Percentiles rank a stretch among this genome's conserved stretches.
Conservation (phyloP, 225 moss, liverwort and hornwort species). For the Pseudoscleropodium purum region DNA sequence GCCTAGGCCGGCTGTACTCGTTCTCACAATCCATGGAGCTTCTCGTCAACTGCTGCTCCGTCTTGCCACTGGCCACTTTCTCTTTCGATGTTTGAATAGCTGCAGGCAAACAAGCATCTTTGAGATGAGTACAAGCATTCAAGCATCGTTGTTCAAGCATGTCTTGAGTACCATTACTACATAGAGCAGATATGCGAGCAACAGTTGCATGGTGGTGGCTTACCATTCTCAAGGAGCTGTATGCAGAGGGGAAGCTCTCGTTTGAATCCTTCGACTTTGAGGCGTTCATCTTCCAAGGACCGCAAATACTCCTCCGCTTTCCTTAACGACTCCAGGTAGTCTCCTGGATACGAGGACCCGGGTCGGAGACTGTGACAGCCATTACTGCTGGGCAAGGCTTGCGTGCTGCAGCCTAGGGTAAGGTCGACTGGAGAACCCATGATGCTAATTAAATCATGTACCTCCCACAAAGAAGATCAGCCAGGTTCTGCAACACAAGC, state of each 20-base stretch:
- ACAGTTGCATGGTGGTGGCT: neutral
- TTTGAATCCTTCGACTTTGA: slow-evolving; percentile 92
- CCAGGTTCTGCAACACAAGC: neutral
- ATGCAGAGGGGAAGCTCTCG: slow-evolving; percentile 93
- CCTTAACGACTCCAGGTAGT: slow-evolving; percentile 22
- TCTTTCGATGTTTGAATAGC: slow-evolving; percentile 3
- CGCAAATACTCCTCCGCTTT: slow-evolving; percentile 52
- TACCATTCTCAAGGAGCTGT: slow-evolving; percentile 82
- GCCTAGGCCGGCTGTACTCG: slow-evolving; percentile 19
- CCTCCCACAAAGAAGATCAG: neutral
- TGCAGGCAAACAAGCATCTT: neutral
- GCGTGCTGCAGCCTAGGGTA: slow-evolving; percentile 42
- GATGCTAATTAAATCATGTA: neutral
- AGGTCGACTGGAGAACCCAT: slow-evolving; percentile 86
- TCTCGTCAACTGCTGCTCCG: slow-evolving; percentile 13
- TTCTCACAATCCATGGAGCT: slow-evolving; percentile 22
- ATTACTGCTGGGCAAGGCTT: slow-evolving; percentile 7
- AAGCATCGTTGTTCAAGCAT: neutral
- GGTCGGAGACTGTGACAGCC: neutral
- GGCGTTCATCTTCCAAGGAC: slow-evolving; percentile 68
- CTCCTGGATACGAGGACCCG: neutral
- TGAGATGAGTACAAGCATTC: neutral
- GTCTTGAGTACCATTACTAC: neutral
- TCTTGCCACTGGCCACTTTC: slow-evolving; percentile 20
- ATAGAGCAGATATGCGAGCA: neutral